Evolutionary conservation across 2,329 filamentous ascomycete genomes (phyloP).

Genomic region (Arachnomyces sp.): DNA sequence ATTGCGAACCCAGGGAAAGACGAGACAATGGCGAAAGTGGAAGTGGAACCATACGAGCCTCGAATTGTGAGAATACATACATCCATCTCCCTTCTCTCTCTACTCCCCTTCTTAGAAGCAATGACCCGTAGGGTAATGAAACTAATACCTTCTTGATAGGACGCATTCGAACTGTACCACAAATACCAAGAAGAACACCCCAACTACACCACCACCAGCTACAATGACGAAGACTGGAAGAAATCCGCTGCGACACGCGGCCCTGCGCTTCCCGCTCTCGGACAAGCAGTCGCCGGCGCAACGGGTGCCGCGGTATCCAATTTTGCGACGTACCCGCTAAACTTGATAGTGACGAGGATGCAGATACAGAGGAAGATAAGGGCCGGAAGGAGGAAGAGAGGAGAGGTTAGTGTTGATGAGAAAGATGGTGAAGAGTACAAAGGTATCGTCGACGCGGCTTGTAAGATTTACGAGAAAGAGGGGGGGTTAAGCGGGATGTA

Average conservation of each 20-base stretch:
- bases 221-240: conserved; percentile 23
- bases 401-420: conserved; percentile 43
- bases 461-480: conserved; percentile 61
- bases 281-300: conserved; percentile 74
- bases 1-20: too few relatives aligned
- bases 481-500: conserved; percentile 66
- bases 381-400: conserved; percentile 21
- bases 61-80: background rate
- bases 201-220: conserved; percentile 17
- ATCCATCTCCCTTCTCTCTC: background rate
- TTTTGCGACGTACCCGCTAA: conserved; percentile 69
- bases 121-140: too few relatives aligned
- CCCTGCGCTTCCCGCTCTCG: conserved; percentile 59
- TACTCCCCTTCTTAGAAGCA: background rate
- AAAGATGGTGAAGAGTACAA: conserved; percentile 47
- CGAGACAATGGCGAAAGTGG: too few relatives aligned
- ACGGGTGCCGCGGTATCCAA: conserved; percentile 72
- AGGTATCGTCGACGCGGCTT: conserved; percentile 59
- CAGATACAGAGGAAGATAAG: conserved; percentile 57
- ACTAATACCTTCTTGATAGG: conserved; percentile 21
- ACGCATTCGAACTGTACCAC: conserved; percentile 38
- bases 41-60: too few relatives aligned
- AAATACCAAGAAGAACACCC: conserved; percentile 19
- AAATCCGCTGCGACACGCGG: conserved; percentile 24
- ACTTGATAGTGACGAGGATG: conserved; percentile 70